Evolutionary conservation across 805 yeast species (phyloP), one percentile per base, ranked within the genome.

Genomic region (Jamesozyma piceae): DNA sequence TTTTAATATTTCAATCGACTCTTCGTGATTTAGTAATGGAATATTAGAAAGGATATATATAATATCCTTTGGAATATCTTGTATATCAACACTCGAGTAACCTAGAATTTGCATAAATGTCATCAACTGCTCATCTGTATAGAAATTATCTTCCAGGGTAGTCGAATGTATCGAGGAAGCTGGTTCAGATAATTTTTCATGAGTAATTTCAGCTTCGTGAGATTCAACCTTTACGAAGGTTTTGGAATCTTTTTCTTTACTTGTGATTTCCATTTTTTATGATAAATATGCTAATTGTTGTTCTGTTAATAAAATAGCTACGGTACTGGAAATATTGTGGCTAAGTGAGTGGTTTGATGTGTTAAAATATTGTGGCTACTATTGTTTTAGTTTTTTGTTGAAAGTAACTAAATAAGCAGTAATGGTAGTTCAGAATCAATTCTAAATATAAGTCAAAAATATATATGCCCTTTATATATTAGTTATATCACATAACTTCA

Each of bases 21-120:
- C 73, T 1, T 62, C 67, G 10, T 60, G 50, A 3, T 64, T 40
- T 49, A 70, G 46, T 22, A 50, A 47, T 26, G 58, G 63, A 38
- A 71, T 63, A 46, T 66, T 68, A 30, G 65, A 68, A 44, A 69
- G 58, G 63, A 73, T 66, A 49, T 60, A 71, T 17, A 17, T 26
- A 18, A 36, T n/a, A 36, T 36, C 38, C 5, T 26, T 11, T 18
- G 38, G 38, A 13, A 36, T 21, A n/a, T 35, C 15, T 3, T 24
- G 8, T 8, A 35, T 9, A 21, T 35, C 37, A 15, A 5, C 14
- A 4, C 9, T 24, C n/a, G 28, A 13, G n/a, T 35, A 35, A 35
- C 37, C 37, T n/a, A 35, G 18, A 2, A 35, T n/a, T 4, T 24
- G 10, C 24, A 20, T 35, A n/a, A 35, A 35, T 10, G 4, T 4